Base-by-base conservation (phyloP, 331 rosid genomes). In the Pyrus hybrid region DNA sequence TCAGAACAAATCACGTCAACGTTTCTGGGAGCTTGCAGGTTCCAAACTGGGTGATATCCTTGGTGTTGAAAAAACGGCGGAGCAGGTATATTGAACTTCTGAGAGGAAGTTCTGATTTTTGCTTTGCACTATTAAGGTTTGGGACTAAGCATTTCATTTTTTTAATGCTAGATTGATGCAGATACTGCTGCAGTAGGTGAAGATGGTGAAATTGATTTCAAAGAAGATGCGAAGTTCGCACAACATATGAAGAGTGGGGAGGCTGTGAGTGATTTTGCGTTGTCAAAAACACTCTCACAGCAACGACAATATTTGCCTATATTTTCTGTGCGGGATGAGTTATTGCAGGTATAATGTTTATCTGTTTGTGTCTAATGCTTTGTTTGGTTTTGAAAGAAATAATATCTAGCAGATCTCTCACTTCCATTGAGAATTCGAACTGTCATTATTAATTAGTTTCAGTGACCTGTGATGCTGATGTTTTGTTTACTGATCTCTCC, bases 21-120 rank as follows among this genome's bases (percentile, higher is more conserved):
- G 97, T 64, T 94, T 94, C 83, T 94, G 97, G 99, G 99, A 94
- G 89, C 97, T 94, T 74, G 99, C 99, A 26, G 99, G 99, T 78
- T 94, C 99, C 60, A 94, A 89, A 84, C 97, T 94, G 76, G 99
- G 99, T 75, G 92, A 94, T 79, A 94, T 94, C 53, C 95, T 94
- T 26, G 97, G 97, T 33, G 97, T 94, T 76, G 97, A 92, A 68
- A 94, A 94, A 82, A 79, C 97, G 9, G 99, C 95, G 7, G 99
- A 94, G 76, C 99, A 94, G 97, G 97, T 92, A 82, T 72, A 80
- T 72, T 63, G 72, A 66, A 67, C 51, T 68, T 79, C 25, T 60
- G 62, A 70, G 23, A 74, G 80, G 71, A 71, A 41, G 60, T 66
- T 81, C 28, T 76, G 47, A 56, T 60, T 72, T 69, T 83, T 67